A percentile compares a stretch with the other conserved stretches of the same genome.
Conservation (phyloP, 768 basidiomycete genomes). For the Rhizopogon vesiculosus region DNA sequence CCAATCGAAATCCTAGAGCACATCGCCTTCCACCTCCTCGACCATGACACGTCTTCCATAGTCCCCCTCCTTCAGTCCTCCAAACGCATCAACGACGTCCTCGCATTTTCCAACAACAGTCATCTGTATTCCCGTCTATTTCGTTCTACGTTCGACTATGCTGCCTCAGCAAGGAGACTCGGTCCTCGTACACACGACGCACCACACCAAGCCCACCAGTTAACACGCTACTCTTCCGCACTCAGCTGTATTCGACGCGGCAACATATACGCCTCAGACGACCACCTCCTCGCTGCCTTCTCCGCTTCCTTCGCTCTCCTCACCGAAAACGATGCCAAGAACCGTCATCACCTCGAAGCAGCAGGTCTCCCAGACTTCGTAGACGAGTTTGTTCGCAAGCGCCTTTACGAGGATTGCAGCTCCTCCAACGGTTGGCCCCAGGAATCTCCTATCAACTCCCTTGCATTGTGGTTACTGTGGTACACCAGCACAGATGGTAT, state of each 20-base stretch:
- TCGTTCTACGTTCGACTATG: slow-evolving; percentile 49
- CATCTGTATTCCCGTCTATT: slow-evolving; percentile 54
- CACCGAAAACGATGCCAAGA: slow-evolving; percentile 65
- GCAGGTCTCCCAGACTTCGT: slow-evolving; percentile 47
- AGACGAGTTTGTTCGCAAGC: slow-evolving; percentile 38
- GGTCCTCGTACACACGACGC: slow-evolving; percentile 33
- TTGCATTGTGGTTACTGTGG: slow-evolving; percentile 65
- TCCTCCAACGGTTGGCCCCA: slow-evolving; percentile 50
- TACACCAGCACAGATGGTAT: slow-evolving; percentile 47
- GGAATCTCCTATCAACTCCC: slow-evolving; percentile 43
- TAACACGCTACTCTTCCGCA: slow-evolving; percentile 30
- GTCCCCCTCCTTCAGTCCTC: slow-evolving; percentile 43
- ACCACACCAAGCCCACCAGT: slow-evolving; percentile 33
- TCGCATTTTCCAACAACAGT: slow-evolving; percentile 20
- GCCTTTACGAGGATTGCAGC: slow-evolving; percentile 37
- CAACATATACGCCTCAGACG: slow-evolving; percentile 26
- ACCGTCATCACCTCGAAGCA: slow-evolving; percentile 49
- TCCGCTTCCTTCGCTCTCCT: slow-evolving; percentile 51
- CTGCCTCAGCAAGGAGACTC: slow-evolving; percentile 50
- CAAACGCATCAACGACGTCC: slow-evolving; percentile 30
- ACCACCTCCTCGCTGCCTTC: slow-evolving; percentile 28
- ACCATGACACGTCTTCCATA: not conserved
- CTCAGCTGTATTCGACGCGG: slow-evolving; percentile 25
- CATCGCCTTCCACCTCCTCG: slow-evolving; percentile 43
- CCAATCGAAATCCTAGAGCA: slow-evolving; percentile 42